These are phyloP conservation scores for Pythium angustatum DNA, from an alignment of 352 stramenopile genomes.

Conservation along the genomic window DNA sequence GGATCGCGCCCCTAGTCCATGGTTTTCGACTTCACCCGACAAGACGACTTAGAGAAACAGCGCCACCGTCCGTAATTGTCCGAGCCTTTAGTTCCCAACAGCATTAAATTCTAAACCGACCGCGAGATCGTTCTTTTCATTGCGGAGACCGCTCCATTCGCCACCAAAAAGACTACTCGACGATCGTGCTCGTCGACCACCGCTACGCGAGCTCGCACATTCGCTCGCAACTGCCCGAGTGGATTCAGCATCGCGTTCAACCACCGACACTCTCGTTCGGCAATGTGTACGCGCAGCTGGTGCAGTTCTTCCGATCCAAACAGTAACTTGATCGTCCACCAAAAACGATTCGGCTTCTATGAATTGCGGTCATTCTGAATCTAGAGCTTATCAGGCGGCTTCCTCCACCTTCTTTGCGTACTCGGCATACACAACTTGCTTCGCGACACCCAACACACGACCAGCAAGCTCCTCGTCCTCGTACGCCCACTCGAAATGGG, in stretches of 20 bases:
- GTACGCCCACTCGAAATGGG: slow-evolving; percentile 83
- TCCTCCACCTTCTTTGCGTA: slow-evolving; percentile 48
- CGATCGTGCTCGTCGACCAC: slow-evolving; percentile 95
- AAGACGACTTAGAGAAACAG: too few relatives aligned
- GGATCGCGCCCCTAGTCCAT: too few relatives aligned
- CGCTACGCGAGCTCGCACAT: slow-evolving; percentile 86
- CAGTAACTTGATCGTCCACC: too few relatives aligned
- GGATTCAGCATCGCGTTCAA: slow-evolving; percentile 81
- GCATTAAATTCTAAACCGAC: too few relatives aligned
- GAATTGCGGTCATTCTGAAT: too few relatives aligned
- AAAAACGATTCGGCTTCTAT: too few relatives aligned
- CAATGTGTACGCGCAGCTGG: slow-evolving; percentile 68
- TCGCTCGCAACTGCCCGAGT: slow-evolving; percentile 69
- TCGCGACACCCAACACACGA: slow-evolving; percentile 78
- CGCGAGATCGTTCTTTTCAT: too few relatives aligned
- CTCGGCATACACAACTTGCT: slow-evolving; percentile 72
- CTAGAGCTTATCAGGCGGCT: background rate
- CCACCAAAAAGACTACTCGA: slow-evolving; percentile 96
- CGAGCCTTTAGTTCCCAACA: too few relatives aligned
- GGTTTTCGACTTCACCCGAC: too few relatives aligned
- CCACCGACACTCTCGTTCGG: slow-evolving; percentile 60
- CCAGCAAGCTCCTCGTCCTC: slow-evolving; percentile 84
- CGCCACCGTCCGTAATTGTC: too few relatives aligned
- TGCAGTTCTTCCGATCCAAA: slow-evolving; percentile 73
- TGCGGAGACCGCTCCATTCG: slow-evolving; percentile 92